A percentile compares a stretch with the other conserved stretches of the same genome.
Conservation (phyloP, 2,329 filamentous ascomycete species). For the Penicillium sp. region DNA sequence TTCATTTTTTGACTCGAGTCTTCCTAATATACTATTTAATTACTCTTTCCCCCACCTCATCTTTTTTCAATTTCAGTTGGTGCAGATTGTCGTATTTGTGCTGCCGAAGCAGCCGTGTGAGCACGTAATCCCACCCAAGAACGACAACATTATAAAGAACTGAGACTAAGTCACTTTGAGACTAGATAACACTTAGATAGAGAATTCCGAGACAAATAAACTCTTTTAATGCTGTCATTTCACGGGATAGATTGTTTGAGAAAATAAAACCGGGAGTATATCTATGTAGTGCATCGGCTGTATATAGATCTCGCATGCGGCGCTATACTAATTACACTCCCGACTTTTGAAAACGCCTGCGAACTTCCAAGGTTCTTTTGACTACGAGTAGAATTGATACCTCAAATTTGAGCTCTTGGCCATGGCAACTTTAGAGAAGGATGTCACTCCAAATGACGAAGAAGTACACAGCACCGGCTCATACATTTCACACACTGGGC, state of each 20-base stretch:
- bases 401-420: not conserved
- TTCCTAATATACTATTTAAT: too few species aligned
- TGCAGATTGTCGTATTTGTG: not conserved
- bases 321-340: not conserved
- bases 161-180: not conserved
- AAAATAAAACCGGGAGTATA: not conserved
- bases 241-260: slow-evolving; percentile 1
- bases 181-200: not conserved
- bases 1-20: too few species aligned
- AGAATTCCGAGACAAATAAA: not conserved
- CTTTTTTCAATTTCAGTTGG: not conserved
- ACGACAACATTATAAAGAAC: slow-evolving; percentile 26
- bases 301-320: slow-evolving; percentile 5
- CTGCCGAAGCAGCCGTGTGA: slow-evolving; percentile 24
- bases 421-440: slow-evolving; percentile 22
- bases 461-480: slow-evolving; percentile 17
- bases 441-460: slow-evolving; percentile 17
- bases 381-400: not conserved
- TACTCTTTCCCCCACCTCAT: too few species aligned
- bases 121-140: slow-evolving; percentile 34
- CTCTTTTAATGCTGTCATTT: slow-evolving; percentile 15
- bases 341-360: too few species aligned
- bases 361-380: too few species aligned
- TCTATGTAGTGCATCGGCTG: not conserved
- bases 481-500: slow-evolving; percentile 2